Evolutionary conservation across 768 basidiomycete genomes (phyloP).

Genomic region (Xerocomus brunneocitrinus): DNA sequence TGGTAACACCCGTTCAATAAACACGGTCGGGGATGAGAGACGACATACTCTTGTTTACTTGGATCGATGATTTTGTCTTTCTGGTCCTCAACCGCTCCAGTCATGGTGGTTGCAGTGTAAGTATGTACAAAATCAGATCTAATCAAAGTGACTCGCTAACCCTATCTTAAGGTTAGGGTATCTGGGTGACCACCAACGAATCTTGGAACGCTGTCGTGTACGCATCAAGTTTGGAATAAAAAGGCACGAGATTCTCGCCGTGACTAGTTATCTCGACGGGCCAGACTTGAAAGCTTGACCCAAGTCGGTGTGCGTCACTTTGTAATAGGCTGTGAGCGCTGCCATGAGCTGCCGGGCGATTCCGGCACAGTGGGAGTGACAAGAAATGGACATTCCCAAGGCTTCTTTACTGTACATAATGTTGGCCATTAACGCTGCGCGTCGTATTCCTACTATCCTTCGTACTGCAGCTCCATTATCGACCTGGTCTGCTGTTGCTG

Average conservation of each 20-base stretch:
- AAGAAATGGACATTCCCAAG: neutral
- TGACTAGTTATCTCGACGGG: neutral
- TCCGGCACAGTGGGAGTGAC: neutral
- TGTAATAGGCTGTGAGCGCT: neutral
- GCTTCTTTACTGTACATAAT: conserved; percentile 19
- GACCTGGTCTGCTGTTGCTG: conserved; percentile 76
- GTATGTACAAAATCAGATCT: conserved; percentile 12
- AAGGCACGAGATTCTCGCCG: neutral
- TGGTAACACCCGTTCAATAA: conserved; percentile 1
- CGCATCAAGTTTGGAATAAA: neutral
- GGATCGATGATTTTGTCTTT: neutral
- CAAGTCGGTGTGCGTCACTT: neutral
- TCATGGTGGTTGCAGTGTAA: conserved; percentile 14
- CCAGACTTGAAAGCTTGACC: neutral
- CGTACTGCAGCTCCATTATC: conserved; percentile 47
- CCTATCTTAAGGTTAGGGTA: conserved; percentile 21
- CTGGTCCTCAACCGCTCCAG: neutral
- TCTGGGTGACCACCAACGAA: neutral
- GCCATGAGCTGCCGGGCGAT: neutral
- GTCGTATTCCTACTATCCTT: conserved; percentile 43
- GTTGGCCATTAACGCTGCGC: conserved; percentile 43
- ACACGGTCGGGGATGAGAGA: neutral
- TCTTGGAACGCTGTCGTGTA: neutral
- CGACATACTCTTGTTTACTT: conserved; percentile 6
- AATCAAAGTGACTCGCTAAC: conserved; percentile 4